These are phyloP conservation scores for Trifolium subterraneum DNA, from an alignment of 306 rosid genomes.

Conservation along the genomic window DNA sequence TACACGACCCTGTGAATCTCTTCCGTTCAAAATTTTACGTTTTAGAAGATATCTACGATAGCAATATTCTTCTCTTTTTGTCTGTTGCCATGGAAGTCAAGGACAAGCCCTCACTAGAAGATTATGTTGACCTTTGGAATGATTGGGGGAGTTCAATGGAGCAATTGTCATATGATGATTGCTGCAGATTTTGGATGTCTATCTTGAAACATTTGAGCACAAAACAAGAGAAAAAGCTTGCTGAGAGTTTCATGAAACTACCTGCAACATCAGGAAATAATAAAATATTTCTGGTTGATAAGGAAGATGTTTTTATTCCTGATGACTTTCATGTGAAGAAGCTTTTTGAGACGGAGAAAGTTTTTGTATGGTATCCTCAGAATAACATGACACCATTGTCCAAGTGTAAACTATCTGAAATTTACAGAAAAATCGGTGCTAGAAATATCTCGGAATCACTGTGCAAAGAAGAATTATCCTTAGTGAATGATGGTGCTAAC, in stretches of 20 bases:
- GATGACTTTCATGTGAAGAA: slow-evolving; percentile 73
- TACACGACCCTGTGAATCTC: slow-evolving; percentile 60
- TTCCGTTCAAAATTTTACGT: slow-evolving; percentile 56
- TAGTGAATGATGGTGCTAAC: too few relatives aligned
- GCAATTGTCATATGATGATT: slow-evolving; percentile 49
- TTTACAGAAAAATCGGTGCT: too few relatives aligned
- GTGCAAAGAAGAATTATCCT: too few relatives aligned
- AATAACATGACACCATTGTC: too few relatives aligned
- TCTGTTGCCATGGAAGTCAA: slow-evolving; percentile 49
- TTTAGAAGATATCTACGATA: slow-evolving; percentile 49
- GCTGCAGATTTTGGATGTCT: slow-evolving; percentile 73
- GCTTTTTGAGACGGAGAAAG: slow-evolving; percentile 52
- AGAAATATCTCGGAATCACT: too few relatives aligned
- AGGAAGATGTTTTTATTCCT: slow-evolving; percentile 60
- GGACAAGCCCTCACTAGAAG: slow-evolving; percentile 55
- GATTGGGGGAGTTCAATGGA: too few relatives aligned
- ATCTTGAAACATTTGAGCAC: slow-evolving; percentile 48
- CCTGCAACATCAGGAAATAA: slow-evolving; percentile 54
- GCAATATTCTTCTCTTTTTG: slow-evolving; percentile 53
- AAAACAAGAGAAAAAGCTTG: slow-evolving; percentile 43
- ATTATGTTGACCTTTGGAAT: slow-evolving; percentile 70
- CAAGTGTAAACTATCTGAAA: too few relatives aligned
- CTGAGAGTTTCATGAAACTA: slow-evolving; percentile 54
- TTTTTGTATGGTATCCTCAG: slow-evolving; percentile 40
- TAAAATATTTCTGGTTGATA: slow-evolving; percentile 54